Evolutionary conservation across 2,329 filamentous ascomycete genomes (phyloP).

Genomic region (Alternaria arborescens): DNA sequence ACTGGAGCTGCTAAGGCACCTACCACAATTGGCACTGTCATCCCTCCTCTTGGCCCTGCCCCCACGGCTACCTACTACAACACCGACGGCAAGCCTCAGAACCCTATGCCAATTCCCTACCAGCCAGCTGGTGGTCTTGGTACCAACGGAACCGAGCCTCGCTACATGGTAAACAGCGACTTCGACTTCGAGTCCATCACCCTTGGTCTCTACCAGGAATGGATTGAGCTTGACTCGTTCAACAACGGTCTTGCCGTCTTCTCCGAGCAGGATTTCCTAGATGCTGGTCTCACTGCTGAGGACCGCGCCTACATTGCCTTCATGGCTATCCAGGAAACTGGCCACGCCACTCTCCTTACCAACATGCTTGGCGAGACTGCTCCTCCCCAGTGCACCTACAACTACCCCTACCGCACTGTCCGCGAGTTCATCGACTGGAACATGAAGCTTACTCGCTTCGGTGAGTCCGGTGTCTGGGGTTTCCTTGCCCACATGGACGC

Average conservation of each 20-base stretch:
- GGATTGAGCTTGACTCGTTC: constrained; percentile 85
- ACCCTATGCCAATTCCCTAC: constrained; percentile 75
- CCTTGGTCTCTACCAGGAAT: constrained; percentile 81
- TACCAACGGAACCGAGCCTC: constrained; percentile 77
- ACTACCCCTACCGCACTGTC: constrained; percentile 79
- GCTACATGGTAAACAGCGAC: constrained; percentile 80
- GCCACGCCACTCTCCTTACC: constrained; percentile 77
- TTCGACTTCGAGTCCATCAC: constrained; percentile 84
- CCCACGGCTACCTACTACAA: constrained; percentile 74
- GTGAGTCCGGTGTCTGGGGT: constrained; percentile 81
- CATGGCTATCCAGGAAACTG: constrained; percentile 80
- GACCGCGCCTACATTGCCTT: constrained; percentile 76
- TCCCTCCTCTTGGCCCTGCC: constrained; percentile 66
- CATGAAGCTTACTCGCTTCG: constrained; percentile 84
- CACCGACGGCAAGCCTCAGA: constrained; percentile 72
- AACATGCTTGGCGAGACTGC: constrained; percentile 79
- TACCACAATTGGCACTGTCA: constrained; percentile 63
- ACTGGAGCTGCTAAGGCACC: constrained; percentile 72
- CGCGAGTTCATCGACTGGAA: constrained; percentile 83
- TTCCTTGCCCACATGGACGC: constrained; percentile 82
- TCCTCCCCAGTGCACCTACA: constrained; percentile 79
- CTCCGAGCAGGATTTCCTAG: constrained; percentile 72
- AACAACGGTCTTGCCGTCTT: constrained; percentile 77
- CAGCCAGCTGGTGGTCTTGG: constrained; percentile 74
- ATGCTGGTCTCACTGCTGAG: constrained; percentile 71